Evolutionary conservation across 306 rosid genomes (phyloP), one percentile per base, ranked within the genome.

Genomic region (Vicia villosa): DNA sequence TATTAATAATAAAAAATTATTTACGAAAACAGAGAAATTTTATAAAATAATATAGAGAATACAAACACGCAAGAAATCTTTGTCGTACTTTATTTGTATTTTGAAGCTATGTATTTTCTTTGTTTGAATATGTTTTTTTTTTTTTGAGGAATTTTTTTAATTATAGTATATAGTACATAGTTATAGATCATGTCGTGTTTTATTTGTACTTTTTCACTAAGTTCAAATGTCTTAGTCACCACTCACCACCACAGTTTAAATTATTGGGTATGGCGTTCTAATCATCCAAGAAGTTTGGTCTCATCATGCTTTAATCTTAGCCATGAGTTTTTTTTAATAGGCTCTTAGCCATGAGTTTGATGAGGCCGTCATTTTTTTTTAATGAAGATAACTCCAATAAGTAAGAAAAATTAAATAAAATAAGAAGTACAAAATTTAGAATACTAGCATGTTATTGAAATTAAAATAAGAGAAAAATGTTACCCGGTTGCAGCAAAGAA

Each of bases 401-500:
- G 45, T 8, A 17, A 52, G 2, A 7, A 46, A n/a, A n/a, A n/a
- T n/a, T n/a, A n/a, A 1, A 10, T 13, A 28, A 50, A 13, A 26
- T 2, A 10, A 22, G n/a, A 7, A 3, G 4, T 32, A 5, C 16
- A 69, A 40, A 26, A 38, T 8, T 9, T 19, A 17, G 10, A 47
- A 46, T n/a, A n/a, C n/a, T 30, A 40, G 2, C 0, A 17, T 5
- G 45, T 13, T 26, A 26, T 26, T 26, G 16, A 56, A 65, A 12
- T 28, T 26, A 60, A 69, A 28, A 10, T 8, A 14, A 19, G 32
- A 17, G 6, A 41, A 45, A 10, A 11, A 32, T 49, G 8, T 82
- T 84, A 92, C 96, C 98, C 96, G 3, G 88, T 75, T 17, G 67
- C 96, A 8, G 86, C 96, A 63, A 90, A 88, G 79, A 92, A 92